phyloP scores from a whole-genome alignment of 768 basidiomycete species.

The Myochromella boudieri region DNA sequence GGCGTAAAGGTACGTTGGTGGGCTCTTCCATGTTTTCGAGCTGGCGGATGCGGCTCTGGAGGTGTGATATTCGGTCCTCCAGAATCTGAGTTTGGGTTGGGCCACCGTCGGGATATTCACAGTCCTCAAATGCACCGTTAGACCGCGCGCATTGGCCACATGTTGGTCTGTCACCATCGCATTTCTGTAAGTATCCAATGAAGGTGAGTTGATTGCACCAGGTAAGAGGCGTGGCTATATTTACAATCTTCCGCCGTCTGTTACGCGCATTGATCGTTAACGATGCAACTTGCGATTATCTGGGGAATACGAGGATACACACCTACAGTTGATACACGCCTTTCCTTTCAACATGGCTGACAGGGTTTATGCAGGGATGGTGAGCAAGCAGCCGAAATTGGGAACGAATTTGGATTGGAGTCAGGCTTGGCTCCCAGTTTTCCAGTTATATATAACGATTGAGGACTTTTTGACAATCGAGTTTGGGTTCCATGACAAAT shows the following conservation, averaged over 20 bases:
- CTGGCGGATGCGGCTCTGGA: slow-evolving; percentile 43
- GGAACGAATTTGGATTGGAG: background rate
- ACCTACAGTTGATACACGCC: slow-evolving; percentile 56
- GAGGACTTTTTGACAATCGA: too few relatives aligned
- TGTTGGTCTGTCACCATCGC: slow-evolving; percentile 49
- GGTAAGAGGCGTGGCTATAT: slow-evolving; percentile 9
- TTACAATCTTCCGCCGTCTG: slow-evolving; percentile 52
- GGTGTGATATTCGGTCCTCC: slow-evolving; percentile 43
- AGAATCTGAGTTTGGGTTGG: slow-evolving; percentile 44
- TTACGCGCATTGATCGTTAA: background rate
- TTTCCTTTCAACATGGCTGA: slow-evolving; percentile 30
- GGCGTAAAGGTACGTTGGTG: slow-evolving; percentile 10
- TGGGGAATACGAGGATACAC: slow-evolving; percentile 11
- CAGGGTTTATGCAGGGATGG: background rate
- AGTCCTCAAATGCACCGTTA: slow-evolving; percentile 43
- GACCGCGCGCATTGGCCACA: slow-evolving; percentile 51
- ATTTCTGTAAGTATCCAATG: slow-evolving; percentile 44
- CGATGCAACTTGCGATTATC: background rate
- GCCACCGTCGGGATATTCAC: slow-evolving; percentile 52
- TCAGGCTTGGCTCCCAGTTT: too few relatives aligned
- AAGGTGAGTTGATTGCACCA: background rate
- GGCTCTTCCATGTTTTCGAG: slow-evolving; percentile 30
- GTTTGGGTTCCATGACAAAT: too few relatives aligned
- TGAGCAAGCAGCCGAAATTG: background rate
- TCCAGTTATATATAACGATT: too few relatives aligned